Evolutionary conservation across 176 grass and related monocot genomes (phyloP).

Genomic region (Bothriochloa decipiens): DNA sequence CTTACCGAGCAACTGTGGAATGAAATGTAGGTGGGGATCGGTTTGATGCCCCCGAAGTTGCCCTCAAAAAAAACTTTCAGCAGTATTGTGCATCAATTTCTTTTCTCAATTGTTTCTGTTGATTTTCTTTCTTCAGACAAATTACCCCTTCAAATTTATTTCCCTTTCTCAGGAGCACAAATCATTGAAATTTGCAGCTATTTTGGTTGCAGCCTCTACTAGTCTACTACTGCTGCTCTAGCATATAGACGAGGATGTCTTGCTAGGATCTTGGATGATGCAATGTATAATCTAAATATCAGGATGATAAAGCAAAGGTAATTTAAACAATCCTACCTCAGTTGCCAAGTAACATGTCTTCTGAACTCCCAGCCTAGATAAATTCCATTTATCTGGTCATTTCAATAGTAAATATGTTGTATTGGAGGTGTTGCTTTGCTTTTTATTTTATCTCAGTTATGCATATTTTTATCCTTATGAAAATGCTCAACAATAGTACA

Average conservation of each 20-base stretch:
- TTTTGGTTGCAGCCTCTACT: background rate
- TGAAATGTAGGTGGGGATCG: too few species aligned
- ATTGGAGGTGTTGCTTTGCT: background rate
- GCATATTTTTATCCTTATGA: background rate
- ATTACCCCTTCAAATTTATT: background rate
- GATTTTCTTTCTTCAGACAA: background rate
- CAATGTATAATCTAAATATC: background rate
- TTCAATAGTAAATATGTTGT: background rate
- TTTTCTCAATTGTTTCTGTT: background rate
- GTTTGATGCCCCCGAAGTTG: too few species aligned
- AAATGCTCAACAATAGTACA: background rate
- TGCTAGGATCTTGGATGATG: background rate
- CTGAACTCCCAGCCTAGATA: background rate
- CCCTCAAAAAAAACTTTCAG: too few species aligned
- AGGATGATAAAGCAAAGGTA: background rate
- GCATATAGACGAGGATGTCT: background rate
- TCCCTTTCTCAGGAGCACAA: background rate
- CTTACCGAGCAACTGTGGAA: too few species aligned
- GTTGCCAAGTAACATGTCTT: background rate
- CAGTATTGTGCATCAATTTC: background rate
- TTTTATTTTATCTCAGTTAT: background rate
- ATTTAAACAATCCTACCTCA: background rate
- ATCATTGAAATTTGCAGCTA: background rate
- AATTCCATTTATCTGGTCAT: background rate
- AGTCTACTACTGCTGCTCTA: background rate